Percentiles rank a stretch among this genome's conserved stretches.
These are phyloP conservation scores for Hydrangea macrophylla DNA, from an alignment of 148 eudicot genomes.

Conservation along the genomic window DNA sequence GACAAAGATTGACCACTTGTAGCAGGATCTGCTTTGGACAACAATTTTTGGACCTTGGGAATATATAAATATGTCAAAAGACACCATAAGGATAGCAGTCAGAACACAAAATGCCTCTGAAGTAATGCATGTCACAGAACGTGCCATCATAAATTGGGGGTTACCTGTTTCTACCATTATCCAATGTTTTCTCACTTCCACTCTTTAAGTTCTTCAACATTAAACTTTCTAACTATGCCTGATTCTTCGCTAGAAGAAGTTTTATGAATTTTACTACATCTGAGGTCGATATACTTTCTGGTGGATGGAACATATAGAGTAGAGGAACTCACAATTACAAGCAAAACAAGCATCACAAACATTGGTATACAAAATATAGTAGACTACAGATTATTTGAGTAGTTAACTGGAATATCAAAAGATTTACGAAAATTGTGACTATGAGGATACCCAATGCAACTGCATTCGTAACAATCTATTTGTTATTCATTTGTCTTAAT, in stretches of 20 bases:
- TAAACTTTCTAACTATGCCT: background rate
- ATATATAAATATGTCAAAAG: too few relatives aligned
- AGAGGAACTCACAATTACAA: background rate
- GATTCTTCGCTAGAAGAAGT: background rate
- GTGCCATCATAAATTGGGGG: conserved; percentile 20
- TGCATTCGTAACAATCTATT: background rate
- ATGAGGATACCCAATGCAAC: background rate
- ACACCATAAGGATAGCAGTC: background rate
- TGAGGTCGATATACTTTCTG: background rate
- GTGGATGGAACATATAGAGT: background rate
- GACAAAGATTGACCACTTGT: conserved; percentile 10
- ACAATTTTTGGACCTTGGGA: too few relatives aligned
- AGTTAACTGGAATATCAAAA: background rate
- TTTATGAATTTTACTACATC: background rate
- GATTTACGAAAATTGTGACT: background rate
- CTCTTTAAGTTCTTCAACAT: conserved; percentile 4
- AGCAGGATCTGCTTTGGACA: background rate
- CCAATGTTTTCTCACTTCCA: conserved; percentile 10
- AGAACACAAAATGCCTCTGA: conserved; percentile 3
- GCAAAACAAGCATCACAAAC: background rate
- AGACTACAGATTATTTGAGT: background rate
- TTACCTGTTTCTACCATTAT: conserved; percentile 13
- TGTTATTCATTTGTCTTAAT: too few relatives aligned
- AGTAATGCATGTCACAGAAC: conserved; percentile 3
- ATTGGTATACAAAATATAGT: background rate